These are phyloP conservation scores for Podaxis pistillaris DNA, from an alignment of 768 basidiomycete genomes.

Conservation along the genomic window DNA sequence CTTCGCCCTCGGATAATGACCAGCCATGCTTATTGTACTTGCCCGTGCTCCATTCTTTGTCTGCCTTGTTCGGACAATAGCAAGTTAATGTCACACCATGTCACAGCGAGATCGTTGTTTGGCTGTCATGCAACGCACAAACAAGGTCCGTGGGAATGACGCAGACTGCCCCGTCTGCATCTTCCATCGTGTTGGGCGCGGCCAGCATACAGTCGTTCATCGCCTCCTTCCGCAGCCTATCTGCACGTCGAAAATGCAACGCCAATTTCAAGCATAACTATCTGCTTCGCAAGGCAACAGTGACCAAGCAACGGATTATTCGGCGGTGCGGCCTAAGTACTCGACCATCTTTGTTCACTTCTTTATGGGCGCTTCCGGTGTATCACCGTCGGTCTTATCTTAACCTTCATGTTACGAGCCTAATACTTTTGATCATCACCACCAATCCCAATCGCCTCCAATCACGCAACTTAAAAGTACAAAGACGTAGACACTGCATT, in stretches of 20 bases:
- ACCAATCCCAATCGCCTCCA: too few species aligned
- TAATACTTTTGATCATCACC: too few species aligned
- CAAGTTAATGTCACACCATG: background rate
- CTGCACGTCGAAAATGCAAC: too few species aligned
- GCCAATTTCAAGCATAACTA: background rate
- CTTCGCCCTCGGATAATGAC: background rate
- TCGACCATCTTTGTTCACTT: background rate
- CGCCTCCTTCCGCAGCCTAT: too few species aligned
- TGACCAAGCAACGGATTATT: background rate
- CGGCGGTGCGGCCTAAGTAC: background rate
- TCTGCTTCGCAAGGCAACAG: background rate
- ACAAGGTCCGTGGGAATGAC: background rate
- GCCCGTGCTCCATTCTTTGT: background rate
- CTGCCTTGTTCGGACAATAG: constrained; percentile 10
- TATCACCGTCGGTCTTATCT: background rate
- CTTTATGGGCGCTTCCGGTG: constrained; percentile 1
- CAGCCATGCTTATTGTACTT: background rate
- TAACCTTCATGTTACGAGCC: too few species aligned
- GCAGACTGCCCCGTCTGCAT: background rate
- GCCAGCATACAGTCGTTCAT: too few species aligned
- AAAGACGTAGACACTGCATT: background rate
- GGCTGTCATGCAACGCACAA: background rate
- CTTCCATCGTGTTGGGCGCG: background rate
- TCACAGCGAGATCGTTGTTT: background rate
- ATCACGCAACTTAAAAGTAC: background rate